Base-by-base conservation (phyloP, 495 filamentous ascomycete species). In the Talaromyces ruber region DNA sequence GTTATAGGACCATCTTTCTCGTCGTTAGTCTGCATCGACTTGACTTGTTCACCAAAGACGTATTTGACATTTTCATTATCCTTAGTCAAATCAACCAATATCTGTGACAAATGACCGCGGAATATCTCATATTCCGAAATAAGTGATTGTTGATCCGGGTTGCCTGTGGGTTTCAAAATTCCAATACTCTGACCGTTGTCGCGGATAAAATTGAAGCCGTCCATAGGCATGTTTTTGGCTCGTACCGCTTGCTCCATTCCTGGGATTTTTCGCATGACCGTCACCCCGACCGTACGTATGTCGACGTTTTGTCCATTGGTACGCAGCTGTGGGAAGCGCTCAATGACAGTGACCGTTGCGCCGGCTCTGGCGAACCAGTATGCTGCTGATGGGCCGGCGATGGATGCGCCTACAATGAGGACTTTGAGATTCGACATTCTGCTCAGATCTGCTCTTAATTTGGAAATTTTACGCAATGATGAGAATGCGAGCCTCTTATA, bases 51-150 rank as follows among this genome's bases (percentile, higher is more conserved):
- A 21, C 74, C 76, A 63, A 83, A 84, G 9, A 79, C 45, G 50
- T 82, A 81, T 21, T 69, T 64, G 61, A 82, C 70, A 14, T 71
- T 71, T 4, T 71, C 61, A 55, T 74, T 43, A 21, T 73, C 63
- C 59, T 79, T 76, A 9, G 76, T 81, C 29, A 71, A 60, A 24
- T 80, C 72, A 61, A 77, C 76, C 2, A 84, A 60, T 22, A 86
- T 74, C 18, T 69, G 39, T 8, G 72, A 74, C 26, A 87, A 60
- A 60, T 84, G 77, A 2, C 80, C 82, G 4, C 84, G 67, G 64
- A 84, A 74, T 43, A 86, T 81, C 68, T 86, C 84, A 60, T 71
- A 85, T 66, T 86, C 83, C 6, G 78, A 80, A 7, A 78, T 73
- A 2, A 82, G 68, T 37, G 66, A 69, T 69, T 84, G 79, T 43